Base-by-base conservation (phyloP, 257 asterid species). In the Salvia hispanica region DNA sequence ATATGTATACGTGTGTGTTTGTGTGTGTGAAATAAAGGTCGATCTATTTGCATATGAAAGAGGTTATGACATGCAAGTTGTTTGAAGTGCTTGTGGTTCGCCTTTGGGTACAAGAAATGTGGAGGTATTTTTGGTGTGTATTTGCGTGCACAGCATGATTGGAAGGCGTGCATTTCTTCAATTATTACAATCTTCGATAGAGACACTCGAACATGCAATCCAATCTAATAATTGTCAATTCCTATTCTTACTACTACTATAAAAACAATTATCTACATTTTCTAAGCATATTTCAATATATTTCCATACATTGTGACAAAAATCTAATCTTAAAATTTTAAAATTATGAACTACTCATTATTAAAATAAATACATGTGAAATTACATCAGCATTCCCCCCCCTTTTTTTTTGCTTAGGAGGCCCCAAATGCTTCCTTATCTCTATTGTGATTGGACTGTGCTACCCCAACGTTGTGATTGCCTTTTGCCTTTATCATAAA, bases 121-220 rank as follows among this genome's bases (percentile, higher is more conserved):
- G 69, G 37, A 37, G 40, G 42, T 36, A 31, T 10, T 51, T 51
- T 51, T 51, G 58, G 58, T 33, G 69, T 56, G 43, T 9, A 6
- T 48, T 45, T 71, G 76, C 59, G 71, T 72, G 76, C 60, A 64
- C 2, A 72, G 4, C 21, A 73, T 58, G 47, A 66, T 66, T 58
- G 46, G 54, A 59, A 13, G 65, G 73, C 70, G 62, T 74, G 78
- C 46, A 51, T 54, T 16, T 3, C 9, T 40, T 50, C 48, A 66
- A 66, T 66, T 66, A 73, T 66, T 66, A 59, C 67, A 10, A 31
- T 10, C 57, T 40, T 18, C 55, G 64, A 71, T 51, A n/a, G 72
- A 65, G 60, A 34, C 67, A 72, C 13, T 2, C 9, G 57, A 48
- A 43, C 65, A 52, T 71, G 53, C 31, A 25, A 34, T 34, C 6